These are phyloP conservation scores for Trichoderma orchidacearum DNA, from an alignment of 495 filamentous ascomycete species.

Conservation along the genomic window DNA sequence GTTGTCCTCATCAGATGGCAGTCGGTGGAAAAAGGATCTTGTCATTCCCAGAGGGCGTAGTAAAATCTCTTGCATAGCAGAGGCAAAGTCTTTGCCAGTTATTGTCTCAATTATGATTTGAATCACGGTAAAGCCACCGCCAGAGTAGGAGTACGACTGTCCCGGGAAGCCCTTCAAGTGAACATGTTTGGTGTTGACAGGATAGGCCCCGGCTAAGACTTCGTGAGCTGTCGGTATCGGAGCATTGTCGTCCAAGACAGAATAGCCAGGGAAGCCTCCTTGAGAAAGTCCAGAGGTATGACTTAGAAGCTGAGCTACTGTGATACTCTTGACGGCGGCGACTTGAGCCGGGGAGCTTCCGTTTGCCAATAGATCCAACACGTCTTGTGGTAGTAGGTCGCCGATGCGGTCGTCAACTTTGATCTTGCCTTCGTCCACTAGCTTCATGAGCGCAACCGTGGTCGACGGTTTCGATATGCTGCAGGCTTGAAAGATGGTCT, in stretches of 20 bases:
- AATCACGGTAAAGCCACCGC: not conserved
- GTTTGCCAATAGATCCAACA: not conserved
- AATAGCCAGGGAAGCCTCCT: not conserved
- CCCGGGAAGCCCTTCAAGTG: not conserved
- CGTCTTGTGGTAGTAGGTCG: not conserved
- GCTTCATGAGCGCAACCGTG: not conserved
- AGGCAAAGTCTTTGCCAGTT: not conserved
- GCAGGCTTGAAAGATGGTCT: not conserved
- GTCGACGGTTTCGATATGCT: not conserved
- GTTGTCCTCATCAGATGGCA: not conserved
- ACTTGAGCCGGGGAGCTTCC: not conserved
- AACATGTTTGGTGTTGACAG: not conserved
- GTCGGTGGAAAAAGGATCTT: not conserved
- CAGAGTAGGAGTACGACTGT: not conserved
- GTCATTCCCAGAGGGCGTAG: not conserved
- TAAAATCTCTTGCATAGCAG: not conserved
- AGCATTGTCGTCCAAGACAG: not conserved
- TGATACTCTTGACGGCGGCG: not conserved
- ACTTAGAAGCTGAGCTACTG: not conserved
- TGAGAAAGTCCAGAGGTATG: not conserved
- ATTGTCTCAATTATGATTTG: not conserved
- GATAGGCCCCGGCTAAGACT: not conserved
- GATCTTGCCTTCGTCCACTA: not conserved
- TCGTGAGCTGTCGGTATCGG: not conserved
- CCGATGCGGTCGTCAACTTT: not conserved